These are phyloP conservation scores for Erythrophleum ivorense DNA, from an alignment of 331 rosid species.

Conservation along the genomic window DNA sequence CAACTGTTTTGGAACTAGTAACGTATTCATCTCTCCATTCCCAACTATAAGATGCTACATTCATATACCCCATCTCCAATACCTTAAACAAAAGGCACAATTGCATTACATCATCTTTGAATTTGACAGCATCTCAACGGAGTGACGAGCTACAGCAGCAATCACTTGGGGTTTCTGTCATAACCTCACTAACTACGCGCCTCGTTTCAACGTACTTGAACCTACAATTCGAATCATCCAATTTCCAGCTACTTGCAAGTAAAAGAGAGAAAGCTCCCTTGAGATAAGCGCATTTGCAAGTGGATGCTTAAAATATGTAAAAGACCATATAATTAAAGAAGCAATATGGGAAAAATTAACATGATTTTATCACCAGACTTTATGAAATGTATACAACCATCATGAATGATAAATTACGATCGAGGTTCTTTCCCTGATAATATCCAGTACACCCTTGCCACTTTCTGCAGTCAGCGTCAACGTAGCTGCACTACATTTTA, in stretches of 20 bases:
- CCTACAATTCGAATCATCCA: not conserved
- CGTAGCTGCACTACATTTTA: conserved; percentile 34
- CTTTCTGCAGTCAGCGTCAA: conserved; percentile 45
- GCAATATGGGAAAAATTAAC: not conserved
- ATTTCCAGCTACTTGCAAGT: conserved; percentile 9
- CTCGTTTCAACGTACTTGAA: not conserved
- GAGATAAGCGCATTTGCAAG: conserved; percentile 1
- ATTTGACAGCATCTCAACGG: not conserved
- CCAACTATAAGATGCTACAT: no score
- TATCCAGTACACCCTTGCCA: conserved; percentile 32
- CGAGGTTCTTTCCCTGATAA: conserved; percentile 33
- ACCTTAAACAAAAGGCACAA: not conserved
- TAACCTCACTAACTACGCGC: not conserved
- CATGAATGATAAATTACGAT: conserved; percentile 42
- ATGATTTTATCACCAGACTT: conserved; percentile 36
- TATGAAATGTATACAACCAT: conserved; percentile 49
- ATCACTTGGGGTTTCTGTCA: not conserved
- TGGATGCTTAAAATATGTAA: not conserved
- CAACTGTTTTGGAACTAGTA: not conserved
- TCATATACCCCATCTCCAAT: no score
- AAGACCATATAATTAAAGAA: not conserved
- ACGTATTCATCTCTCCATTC: no score
- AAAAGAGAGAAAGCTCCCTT: not conserved
- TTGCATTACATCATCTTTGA: not conserved
- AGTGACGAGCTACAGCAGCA: not conserved